Evolutionary conservation across 257 asterid genomes (phyloP).

Genomic region (Solanum virginianum): DNA sequence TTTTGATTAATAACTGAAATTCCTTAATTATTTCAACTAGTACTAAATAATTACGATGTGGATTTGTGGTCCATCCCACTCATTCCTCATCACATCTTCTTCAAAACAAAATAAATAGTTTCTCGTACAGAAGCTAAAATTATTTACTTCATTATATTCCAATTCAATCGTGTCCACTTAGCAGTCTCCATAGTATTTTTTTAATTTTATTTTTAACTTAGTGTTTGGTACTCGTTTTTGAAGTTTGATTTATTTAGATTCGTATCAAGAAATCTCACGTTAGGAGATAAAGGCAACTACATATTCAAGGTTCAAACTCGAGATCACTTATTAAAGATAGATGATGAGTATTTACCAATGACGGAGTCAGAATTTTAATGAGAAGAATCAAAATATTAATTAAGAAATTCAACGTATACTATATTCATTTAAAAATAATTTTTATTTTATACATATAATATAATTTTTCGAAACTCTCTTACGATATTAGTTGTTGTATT

Average conservation of each 20-base stretch:
- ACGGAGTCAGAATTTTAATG: fast-evolving
- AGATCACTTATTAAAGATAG: background rate
- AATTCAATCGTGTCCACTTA: background rate
- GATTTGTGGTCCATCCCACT: constrained; percentile 22
- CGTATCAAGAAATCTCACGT: background rate
- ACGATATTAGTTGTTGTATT: too few species aligned
- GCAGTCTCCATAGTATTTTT: background rate
- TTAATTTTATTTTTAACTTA: background rate
- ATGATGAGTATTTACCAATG: too few species aligned
- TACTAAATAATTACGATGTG: constrained; percentile 5
- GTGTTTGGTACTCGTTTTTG: fast-evolving
- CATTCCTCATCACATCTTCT: background rate
- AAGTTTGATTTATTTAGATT: background rate
- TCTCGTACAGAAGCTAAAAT: background rate
- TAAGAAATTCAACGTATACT: background rate
- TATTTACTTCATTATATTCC: background rate
- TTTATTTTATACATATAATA: too few species aligned
- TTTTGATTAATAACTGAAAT: background rate
- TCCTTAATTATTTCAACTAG: background rate
- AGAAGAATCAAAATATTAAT: background rate
- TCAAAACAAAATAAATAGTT: background rate
- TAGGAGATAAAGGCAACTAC: too few species aligned
- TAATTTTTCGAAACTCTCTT: background rate
- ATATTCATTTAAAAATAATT: too few species aligned
- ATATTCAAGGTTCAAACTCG: fast-evolving